Evolutionary conservation across 257 asterid genomes (phyloP).

Genomic region (Cinchona pubescens): DNA sequence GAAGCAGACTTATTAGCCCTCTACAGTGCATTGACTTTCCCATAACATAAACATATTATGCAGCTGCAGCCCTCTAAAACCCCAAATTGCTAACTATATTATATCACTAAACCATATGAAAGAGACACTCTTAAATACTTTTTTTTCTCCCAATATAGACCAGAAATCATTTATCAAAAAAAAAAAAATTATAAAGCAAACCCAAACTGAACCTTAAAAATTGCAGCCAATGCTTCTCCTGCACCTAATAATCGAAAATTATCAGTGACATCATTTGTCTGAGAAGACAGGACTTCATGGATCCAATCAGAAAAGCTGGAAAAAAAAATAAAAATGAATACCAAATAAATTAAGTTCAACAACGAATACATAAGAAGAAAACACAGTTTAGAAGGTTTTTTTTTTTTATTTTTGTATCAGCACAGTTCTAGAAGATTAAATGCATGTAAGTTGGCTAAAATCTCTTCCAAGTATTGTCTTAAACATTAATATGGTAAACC

Average conservation of each 20-base stretch:
- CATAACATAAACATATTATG: neutral
- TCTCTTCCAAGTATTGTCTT: neutral
- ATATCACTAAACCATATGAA: neutral
- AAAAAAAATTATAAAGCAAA: conserved; percentile 2
- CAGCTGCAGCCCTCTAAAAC: neutral
- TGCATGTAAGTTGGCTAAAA: neutral
- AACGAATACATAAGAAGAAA: too few relatives aligned
- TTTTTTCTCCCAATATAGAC: neutral
- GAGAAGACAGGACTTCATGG: conserved; percentile 56
- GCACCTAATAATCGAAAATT: conserved; percentile 79
- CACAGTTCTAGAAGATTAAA: neutral
- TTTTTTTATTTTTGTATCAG: too few relatives aligned
- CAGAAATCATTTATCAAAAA: neutral
- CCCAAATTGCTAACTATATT: neutral
- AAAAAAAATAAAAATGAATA: conserved; percentile 11
- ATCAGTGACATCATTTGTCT: conserved; percentile 51
- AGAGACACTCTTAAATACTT: neutral
- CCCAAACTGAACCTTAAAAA: conserved; percentile 61
- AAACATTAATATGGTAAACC: neutral
- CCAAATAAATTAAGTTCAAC: neutral
- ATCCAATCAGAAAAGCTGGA: conserved; percentile 90
- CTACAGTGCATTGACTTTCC: neutral
- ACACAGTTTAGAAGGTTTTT: too few relatives aligned
- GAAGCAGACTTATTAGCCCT: neutral
- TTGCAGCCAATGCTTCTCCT: conserved; percentile 81